These are phyloP conservation scores for Gynostemma pentaphyllum DNA, from an alignment of 306 rosid genomes.

Conservation along the genomic window DNA sequence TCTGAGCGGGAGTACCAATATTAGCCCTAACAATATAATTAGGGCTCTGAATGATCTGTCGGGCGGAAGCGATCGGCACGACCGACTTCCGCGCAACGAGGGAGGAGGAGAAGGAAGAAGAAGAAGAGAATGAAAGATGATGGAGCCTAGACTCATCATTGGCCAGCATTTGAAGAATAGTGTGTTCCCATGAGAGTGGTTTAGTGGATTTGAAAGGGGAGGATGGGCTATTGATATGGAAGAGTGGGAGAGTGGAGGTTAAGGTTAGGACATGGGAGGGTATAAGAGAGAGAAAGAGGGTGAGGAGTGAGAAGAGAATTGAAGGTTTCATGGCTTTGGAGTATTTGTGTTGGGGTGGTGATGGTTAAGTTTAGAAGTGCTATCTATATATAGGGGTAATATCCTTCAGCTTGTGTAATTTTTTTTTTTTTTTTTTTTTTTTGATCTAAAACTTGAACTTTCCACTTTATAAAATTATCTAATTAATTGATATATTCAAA, in stretches of 20 bases:
- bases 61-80: constrained; percentile 69
- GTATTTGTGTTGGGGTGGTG: neutral
- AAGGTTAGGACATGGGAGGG: constrained; percentile 4
- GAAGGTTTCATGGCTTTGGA: neutral
- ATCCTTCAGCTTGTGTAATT: too few species aligned
- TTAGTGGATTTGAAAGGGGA: constrained; percentile 57
- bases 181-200: constrained; percentile 65
- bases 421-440: too few species aligned
- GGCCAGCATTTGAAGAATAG: constrained; percentile 39
- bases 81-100: constrained; percentile 37
- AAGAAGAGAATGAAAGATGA: too few species aligned
- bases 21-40: constrained; percentile 56
- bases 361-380: neutral
- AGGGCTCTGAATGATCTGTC: constrained; percentile 75
- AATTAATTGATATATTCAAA: too few species aligned
- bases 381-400: too few species aligned
- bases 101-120: constrained; percentile 45
- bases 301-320: too few species aligned
- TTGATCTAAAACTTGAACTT: too few species aligned
- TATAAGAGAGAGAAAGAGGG: neutral
- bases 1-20: constrained; percentile 78
- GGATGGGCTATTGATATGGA: constrained; percentile 58
- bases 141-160: constrained; percentile 55
- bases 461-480: too few species aligned
- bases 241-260: constrained; percentile 54